phyloP scores from a whole-genome alignment of 1,284 basidiomycete species.

The Phylloporus gajari region DNA sequence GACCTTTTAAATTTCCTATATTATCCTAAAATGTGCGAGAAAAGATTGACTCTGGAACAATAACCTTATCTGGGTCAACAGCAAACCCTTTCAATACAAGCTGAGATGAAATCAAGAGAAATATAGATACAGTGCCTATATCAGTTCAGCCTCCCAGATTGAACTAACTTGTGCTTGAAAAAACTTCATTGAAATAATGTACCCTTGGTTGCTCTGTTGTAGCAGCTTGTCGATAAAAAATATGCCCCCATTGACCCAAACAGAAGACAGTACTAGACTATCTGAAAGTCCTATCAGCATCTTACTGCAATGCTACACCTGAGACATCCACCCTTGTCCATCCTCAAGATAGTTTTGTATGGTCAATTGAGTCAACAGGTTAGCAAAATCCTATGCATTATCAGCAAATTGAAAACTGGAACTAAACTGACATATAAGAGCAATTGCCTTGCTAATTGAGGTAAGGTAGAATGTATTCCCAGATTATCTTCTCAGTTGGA shows the following conservation, averaged over 20 bases:
- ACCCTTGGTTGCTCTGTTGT: slow-evolving; percentile 13
- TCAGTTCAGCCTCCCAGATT: no score
- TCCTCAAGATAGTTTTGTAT: neutral
- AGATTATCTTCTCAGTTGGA: neutral
- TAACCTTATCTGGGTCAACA: no score
- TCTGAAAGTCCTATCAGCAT: neutral
- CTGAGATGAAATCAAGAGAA: no score
- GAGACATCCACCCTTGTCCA: neutral
- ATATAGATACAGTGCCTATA: no score
- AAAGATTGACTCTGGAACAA: no score
- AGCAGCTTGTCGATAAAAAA: slow-evolving; percentile 40
- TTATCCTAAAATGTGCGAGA: no score
- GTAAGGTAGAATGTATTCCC: slow-evolving; percentile 45
- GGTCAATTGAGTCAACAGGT: neutral
- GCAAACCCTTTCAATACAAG: no score
- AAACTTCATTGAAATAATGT: slow-evolving; percentile 31
- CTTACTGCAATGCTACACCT: neutral
- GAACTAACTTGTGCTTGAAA: no score
- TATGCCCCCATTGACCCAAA: slow-evolving; percentile 22
- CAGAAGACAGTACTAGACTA: slow-evolving; percentile 30
- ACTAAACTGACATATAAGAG: slow-evolving; percentile 1
- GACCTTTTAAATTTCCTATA: no score
- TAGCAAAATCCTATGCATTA: neutral
- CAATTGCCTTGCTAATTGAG: slow-evolving; percentile 24
- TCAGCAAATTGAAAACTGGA: no score